These are phyloP conservation scores for Pichia pseudocactophila DNA, from an alignment of 805 yeast species.

Conservation along the genomic window DNA sequence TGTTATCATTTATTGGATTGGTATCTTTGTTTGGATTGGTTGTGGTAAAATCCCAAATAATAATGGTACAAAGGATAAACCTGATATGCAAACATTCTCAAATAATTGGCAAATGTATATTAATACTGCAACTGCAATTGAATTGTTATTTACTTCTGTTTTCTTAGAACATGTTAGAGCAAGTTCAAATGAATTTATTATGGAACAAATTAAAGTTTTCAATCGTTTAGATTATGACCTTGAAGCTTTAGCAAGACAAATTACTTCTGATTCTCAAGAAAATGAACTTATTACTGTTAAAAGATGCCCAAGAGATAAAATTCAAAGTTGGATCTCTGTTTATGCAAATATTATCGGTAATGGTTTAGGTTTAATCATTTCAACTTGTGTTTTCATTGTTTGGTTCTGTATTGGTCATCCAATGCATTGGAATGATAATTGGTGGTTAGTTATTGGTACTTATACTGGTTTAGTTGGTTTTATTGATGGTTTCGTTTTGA, in stretches of 20 bases:
- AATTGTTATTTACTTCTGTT: conserved; percentile 27
- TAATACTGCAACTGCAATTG: conserved; percentile 34
- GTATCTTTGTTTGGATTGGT: conserved; percentile 31
- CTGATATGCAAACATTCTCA: conserved; percentile 21
- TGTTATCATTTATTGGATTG: conserved; percentile 30
- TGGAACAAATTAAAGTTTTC: conserved; percentile 14
- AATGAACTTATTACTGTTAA: conserved; percentile 26
- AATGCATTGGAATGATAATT: conserved; percentile 31
- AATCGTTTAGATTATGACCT: conserved; percentile 23
- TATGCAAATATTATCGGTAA: conserved; percentile 37
- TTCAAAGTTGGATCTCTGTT: conserved; percentile 15
- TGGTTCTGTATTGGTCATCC: conserved; percentile 32
- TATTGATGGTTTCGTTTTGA: conserved; percentile 33
- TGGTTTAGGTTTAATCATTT: conserved; percentile 31
- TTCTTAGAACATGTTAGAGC: conserved; percentile 33
- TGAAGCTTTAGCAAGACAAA: conserved; percentile 15
- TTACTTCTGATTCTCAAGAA: conserved; percentile 7
- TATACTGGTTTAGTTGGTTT: conserved; percentile 38
- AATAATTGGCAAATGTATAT: conserved; percentile 34
- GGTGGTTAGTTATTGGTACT: conserved; percentile 41
- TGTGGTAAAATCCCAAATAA: conserved; percentile 26
- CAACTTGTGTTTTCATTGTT: conserved; percentile 25
- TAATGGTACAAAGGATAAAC: conserved; percentile 5
- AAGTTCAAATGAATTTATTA: conserved; percentile 28
- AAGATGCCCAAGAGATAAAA: conserved; percentile 11